Evolutionary conservation across 2,329 filamentous ascomycete species (phyloP).

Genomic region (Colletotrichum horii): DNA sequence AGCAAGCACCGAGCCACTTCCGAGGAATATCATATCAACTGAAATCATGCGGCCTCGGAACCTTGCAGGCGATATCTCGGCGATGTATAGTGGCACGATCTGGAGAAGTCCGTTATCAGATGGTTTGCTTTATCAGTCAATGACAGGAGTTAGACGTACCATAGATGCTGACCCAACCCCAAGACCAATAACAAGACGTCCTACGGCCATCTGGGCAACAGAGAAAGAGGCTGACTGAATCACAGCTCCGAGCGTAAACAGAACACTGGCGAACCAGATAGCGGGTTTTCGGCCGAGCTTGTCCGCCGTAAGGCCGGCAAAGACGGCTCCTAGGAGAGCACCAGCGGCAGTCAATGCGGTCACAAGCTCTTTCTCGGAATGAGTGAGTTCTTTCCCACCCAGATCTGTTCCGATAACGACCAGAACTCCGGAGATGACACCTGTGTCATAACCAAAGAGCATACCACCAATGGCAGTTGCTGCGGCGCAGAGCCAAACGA

Average conservation of each 20-base stretch:
- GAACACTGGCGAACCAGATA: conserved; percentile 9
- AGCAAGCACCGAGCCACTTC: conserved; percentile 23
- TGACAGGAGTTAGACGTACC: conserved; percentile 29
- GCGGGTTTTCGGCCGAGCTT: conserved; percentile 24
- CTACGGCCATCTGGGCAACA: conserved; percentile 25
- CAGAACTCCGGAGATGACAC: conserved; percentile 52
- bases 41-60: conserved; percentile 29
- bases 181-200: conserved; percentile 35
- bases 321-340: conserved; percentile 25
- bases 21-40: conserved; percentile 27
- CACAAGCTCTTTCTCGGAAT: conserved; percentile 42
- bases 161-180: conserved; percentile 47
- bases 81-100: conserved; percentile 26
- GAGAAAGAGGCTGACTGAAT: conserved; percentile 24
- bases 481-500: conserved; percentile 31
- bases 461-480: conserved; percentile 31
- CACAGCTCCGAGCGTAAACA: conserved; percentile 26
- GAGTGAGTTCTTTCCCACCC: conserved; percentile 56
- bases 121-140: fast-evolving
- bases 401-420: conserved; percentile 46
- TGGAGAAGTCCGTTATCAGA: not conserved
- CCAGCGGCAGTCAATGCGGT: conserved; percentile 25
- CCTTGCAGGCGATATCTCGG: conserved; percentile 26
- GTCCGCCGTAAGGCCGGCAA: conserved; percentile 27
- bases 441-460: conserved; percentile 48